Evolutionary conservation across 2,329 filamentous ascomycete genomes (phyloP).

Genomic region (Dactylellina leptospora): DNA sequence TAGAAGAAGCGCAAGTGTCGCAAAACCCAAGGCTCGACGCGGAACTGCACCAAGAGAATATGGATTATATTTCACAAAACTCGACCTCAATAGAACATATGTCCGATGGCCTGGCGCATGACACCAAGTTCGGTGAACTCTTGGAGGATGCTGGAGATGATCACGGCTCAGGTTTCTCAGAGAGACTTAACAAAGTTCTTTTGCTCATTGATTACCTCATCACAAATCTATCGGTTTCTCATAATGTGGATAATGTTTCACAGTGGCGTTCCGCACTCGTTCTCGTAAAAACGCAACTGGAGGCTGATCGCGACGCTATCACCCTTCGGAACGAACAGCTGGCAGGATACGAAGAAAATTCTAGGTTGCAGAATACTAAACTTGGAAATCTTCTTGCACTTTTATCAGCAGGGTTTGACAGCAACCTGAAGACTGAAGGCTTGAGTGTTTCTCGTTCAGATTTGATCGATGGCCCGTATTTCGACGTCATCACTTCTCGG

Average conservation of each 20-base stretch:
- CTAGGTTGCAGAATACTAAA: not conserved
- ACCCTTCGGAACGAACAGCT: conserved; percentile 14
- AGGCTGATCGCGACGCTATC: conserved; percentile 14
- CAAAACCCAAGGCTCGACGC: conserved; percentile 5
- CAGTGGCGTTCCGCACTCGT: conserved; percentile 18
- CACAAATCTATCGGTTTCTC: not conserved
- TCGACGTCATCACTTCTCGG: conserved; percentile 10
- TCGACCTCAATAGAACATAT: not conserved
- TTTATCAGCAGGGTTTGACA: not conserved
- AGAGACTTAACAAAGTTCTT: conserved; percentile 21
- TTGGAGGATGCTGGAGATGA: conserved; percentile 6
- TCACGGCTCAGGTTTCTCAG: not conserved
- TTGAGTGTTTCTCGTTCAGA: not conserved
- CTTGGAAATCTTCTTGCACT: conserved; percentile 16
- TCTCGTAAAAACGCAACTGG: conserved; percentile 17
- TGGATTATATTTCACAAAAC: not conserved
- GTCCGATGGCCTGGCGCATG: not conserved
- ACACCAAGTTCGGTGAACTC: conserved; percentile 10
- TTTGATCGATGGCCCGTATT: not conserved
- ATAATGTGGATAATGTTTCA: not conserved
- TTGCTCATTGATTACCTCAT: conserved; percentile 25
- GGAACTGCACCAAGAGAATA: not conserved
- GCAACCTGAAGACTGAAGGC: not conserved
- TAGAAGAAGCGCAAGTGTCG: conserved; percentile 33
- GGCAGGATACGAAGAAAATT: not conserved